Base-by-base conservation (phyloP, 768 basidiomycete genomes). In the Tubosaeta sp. region DNA sequence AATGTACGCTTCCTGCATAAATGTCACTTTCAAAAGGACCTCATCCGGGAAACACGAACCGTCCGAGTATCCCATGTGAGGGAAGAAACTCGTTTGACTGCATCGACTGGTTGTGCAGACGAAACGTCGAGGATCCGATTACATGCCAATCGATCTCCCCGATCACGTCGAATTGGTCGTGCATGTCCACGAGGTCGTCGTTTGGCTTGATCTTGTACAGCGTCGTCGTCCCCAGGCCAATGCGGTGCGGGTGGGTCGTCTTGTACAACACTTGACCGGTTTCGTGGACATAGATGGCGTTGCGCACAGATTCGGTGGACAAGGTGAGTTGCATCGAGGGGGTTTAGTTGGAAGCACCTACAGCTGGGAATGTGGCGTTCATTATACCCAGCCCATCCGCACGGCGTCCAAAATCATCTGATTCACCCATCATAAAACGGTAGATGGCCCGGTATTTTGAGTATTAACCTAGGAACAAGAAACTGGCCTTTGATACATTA, bases 101-200 rank as follows among this genome's bases (percentile, higher is more conserved):
- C 40, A 68, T 51, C 16, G 63, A 64, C 13, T 52, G 38, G 2
- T 62, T 69, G 6, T 62, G 52, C 29, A 69, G 65, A 2, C 59
- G 60, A 30, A 75, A 55, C 25, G 53, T 63, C 4, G 69, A 64
- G 0, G 70, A 62, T 14, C 58, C 58, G 5, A 71, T 29, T 0
- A 59, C 1, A n/a, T 57, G 63, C 66, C 71, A 73, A 12, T 72
- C 63, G 1, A 75, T 71, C 46, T 65, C 53, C 7, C 65, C 74
- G 4, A 74, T 58, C 3, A 45, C 48, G 0, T 59, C 62, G 48
- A 71, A 69, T 1, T 62, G 61, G 49, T 70, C 67, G 5, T 21
- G 59, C 60, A 66, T 62, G 31, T 65, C 62, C 46, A 30, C 32
- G 0, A 47, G 58, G 19, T 59, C 54, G 3, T 56, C 42, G 46